These are phyloP conservation scores for Gynandropsis gynandra DNA, from an alignment of 345 rosid species.

Conservation along the genomic window DNA sequence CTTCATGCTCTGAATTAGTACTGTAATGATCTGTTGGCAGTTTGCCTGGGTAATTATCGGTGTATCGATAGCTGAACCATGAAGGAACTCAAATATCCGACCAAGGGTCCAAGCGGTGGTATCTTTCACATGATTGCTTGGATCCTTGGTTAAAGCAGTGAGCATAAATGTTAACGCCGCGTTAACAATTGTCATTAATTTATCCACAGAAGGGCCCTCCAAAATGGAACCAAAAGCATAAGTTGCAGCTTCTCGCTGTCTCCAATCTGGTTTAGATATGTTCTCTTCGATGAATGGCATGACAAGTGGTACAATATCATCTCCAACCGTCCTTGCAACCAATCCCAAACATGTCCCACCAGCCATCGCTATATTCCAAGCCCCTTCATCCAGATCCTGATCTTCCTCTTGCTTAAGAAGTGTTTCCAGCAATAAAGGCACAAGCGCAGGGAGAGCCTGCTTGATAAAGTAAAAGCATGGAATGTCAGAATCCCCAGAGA, in stretches of 20 bases:
- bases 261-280: slow-evolving; percentile 61
- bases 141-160: slow-evolving; percentile 31
- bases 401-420: slow-evolving; percentile 67
- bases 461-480: slow-evolving; percentile 52
- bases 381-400: slow-evolving; percentile 68
- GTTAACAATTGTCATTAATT: slow-evolving; percentile 44
- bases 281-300: slow-evolving; percentile 65
- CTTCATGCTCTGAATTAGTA: slow-evolving; percentile 61
- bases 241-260: slow-evolving; percentile 59
- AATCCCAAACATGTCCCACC: slow-evolving; percentile 62
- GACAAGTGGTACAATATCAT: slow-evolving; percentile 56
- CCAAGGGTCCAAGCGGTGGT: slow-evolving; percentile 57
- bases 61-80: slow-evolving; percentile 55
- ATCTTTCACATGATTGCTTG: slow-evolving; percentile 38
- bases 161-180: slow-evolving; percentile 60
- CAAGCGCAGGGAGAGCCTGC: slow-evolving; percentile 58
- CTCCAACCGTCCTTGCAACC: slow-evolving; percentile 61
- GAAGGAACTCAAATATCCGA: slow-evolving; percentile 68
- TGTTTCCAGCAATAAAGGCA: slow-evolving; percentile 51
- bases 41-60: slow-evolving; percentile 56
- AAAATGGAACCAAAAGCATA: slow-evolving; percentile 64
- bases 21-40: slow-evolving; percentile 71
- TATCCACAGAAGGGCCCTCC: slow-evolving; percentile 60
- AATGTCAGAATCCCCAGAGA: slow-evolving; percentile 45
- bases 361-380: slow-evolving; percentile 69